These are phyloP conservation scores for Phylloporus arenicola DNA, from an alignment of 768 basidiomycete species.

Conservation along the genomic window DNA sequence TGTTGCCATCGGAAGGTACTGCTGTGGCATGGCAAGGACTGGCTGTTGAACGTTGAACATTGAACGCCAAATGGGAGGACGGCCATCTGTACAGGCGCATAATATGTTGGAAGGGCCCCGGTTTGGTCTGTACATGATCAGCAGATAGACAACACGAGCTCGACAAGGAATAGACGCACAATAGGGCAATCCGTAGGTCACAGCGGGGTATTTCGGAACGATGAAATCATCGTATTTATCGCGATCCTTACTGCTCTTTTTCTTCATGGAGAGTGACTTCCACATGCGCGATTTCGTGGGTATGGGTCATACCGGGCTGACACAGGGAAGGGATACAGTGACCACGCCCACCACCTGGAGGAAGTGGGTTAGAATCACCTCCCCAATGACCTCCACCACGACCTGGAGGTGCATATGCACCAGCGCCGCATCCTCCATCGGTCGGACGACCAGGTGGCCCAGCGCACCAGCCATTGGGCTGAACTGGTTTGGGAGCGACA, in stretches of 20 bases:
- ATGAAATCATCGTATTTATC: constrained; percentile 18
- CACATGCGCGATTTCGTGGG: constrained; percentile 14
- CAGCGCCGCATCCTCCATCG: constrained; percentile 48
- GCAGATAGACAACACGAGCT: background rate
- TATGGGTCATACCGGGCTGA: constrained; percentile 2
- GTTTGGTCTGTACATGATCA: constrained; percentile 23
- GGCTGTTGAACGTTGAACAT: too few relatives aligned
- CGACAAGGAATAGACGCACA: constrained; percentile 14
- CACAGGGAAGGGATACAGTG: constrained; percentile 23
- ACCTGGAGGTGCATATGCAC: constrained; percentile 34
- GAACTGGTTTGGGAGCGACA: constrained; percentile 31
- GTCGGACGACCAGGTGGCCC: constrained; percentile 34
- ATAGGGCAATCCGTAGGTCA: constrained; percentile 18
- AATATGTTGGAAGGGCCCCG: constrained; percentile 24
- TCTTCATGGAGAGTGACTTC: constrained; percentile 12
- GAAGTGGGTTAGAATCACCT: constrained; percentile 55
- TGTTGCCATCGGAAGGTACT: constrained; percentile 22
- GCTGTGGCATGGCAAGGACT: constrained; percentile 23
- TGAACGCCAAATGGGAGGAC: constrained; percentile 16
- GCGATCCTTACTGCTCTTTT: constrained; percentile 14
- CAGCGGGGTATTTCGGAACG: constrained; percentile 12
- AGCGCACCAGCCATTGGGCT: constrained; percentile 33
- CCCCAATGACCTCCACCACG: constrained; percentile 72
- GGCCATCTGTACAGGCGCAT: constrained; percentile 25
- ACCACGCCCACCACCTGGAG: constrained; percentile 38